phyloP scores from a whole-genome alignment of 768 basidiomycete genomes.

The Boletales sp. region DNA sequence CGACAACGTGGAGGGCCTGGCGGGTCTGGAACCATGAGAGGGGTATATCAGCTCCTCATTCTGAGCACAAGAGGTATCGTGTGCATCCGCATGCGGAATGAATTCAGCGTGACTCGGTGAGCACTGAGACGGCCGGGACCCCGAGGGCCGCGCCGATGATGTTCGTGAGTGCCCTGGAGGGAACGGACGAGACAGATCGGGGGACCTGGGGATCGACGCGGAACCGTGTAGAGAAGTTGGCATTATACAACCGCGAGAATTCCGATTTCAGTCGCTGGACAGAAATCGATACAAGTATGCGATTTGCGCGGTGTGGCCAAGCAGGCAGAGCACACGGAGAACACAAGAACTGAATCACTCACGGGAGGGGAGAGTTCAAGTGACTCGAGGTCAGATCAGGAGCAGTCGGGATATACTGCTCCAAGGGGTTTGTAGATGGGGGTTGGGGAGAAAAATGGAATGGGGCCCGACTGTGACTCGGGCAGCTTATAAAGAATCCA shows the following conservation, averaged over 20 bases:
- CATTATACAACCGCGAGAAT: conserved; percentile 14
- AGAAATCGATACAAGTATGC: conserved; percentile 21
- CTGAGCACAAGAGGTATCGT: conserved; percentile 27
- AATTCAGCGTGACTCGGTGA: conserved; percentile 21
- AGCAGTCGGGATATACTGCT: conserved; percentile 20
- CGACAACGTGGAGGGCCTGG: conserved; percentile 53
- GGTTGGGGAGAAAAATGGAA: conserved; percentile 12
- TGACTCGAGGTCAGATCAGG: conserved; percentile 18
- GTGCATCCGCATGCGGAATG: conserved; percentile 19
- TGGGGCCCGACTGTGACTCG: conserved; percentile 22
- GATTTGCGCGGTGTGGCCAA: conserved; percentile 19
- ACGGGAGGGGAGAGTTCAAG: conserved; percentile 20
- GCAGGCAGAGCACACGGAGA: conserved; percentile 27
- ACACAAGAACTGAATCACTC: conserved; percentile 30
- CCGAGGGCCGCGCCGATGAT: conserved; percentile 24
- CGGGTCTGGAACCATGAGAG: conserved; percentile 48
- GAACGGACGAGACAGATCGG: conserved; percentile 33
- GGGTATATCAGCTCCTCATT: conserved; percentile 43
- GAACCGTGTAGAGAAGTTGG: conserved; percentile 5
- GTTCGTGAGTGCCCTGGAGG: conserved; percentile 27
- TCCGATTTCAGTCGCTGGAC: conserved; percentile 27
- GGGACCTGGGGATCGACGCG: conserved; percentile 24
- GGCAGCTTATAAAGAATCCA: conserved; percentile 24
- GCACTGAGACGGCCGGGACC: conserved; percentile 19
- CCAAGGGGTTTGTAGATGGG: conserved; percentile 16